Percentiles rank a stretch among this genome's conserved stretches.
Conservation (phyloP, 2,329 filamentous ascomycete genomes). For the Penicillium sp. region DNA sequence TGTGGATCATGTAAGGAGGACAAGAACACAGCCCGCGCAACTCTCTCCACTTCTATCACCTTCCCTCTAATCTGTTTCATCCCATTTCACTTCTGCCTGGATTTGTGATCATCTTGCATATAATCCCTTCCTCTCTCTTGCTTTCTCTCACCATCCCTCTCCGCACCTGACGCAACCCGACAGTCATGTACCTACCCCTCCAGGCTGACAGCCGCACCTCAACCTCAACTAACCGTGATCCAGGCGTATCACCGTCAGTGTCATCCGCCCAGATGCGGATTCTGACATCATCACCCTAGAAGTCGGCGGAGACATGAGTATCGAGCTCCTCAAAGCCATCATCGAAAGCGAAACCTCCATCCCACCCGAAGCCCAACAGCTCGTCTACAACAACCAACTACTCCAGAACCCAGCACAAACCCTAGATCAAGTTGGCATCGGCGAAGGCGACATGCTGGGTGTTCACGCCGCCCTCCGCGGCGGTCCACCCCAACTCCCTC, state of each 20-base stretch:
- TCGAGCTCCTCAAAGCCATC: constrained; percentile 82
- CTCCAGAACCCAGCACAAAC: constrained; percentile 77
- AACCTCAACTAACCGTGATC: neutral
- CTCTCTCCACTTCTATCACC: constrained; percentile 1
- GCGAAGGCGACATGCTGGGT: constrained; percentile 88
- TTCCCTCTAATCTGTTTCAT: neutral
- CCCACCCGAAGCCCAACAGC: constrained; percentile 70
- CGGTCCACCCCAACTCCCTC: constrained; percentile 22
- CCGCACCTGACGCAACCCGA: neutral
- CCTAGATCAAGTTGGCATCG: constrained; percentile 75
- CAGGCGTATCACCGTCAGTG: constrained; percentile 86
- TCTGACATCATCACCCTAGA: constrained; percentile 79
- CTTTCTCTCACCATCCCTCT: neutral
- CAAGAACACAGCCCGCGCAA: neutral
- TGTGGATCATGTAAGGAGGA: constrained; percentile 1
- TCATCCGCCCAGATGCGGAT: constrained; percentile 72
- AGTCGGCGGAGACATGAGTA: constrained; percentile 76
- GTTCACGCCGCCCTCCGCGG: constrained; percentile 63
- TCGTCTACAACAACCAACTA: constrained; percentile 86
- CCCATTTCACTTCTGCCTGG: neutral
- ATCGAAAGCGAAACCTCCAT: constrained; percentile 82
- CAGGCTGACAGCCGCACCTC: neutral
- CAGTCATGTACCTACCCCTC: constrained; percentile 2
- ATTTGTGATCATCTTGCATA: neutral
- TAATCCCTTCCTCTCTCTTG: neutral